Percentiles rank a stretch among this genome's conserved stretches.
phyloP scores from a whole-genome alignment of 1,284 basidiomycete species.

The Ganoderma lingzhi region DNA sequence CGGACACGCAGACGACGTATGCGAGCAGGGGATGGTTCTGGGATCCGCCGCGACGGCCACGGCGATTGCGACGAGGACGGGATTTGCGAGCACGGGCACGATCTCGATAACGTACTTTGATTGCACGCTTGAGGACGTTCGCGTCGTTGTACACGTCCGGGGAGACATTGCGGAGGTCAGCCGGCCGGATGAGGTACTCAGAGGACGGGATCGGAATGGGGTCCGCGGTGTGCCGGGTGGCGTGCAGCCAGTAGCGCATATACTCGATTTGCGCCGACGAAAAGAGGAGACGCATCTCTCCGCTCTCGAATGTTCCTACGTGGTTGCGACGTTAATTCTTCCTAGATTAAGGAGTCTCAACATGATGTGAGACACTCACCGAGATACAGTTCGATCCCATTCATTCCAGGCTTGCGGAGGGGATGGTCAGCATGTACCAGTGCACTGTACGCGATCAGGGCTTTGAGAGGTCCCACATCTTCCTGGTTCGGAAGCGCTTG shows the following conservation, averaged over 20 bases:
- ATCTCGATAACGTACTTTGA: conserved; percentile 56
- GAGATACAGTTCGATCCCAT: conserved; percentile 75
- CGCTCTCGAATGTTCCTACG: conserved; percentile 65
- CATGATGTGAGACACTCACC: conserved; percentile 51
- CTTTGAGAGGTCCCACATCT: conserved; percentile 72
- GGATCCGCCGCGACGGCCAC: conserved; percentile 7
- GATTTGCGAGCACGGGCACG: conserved; percentile 20
- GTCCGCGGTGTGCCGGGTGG: conserved; percentile 70
- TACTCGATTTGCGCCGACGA: conserved; percentile 88
- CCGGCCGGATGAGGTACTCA: conserved; percentile 68
- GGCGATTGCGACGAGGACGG: conserved; percentile 10
- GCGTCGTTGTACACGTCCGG: conserved; percentile 65
- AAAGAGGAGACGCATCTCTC: conserved; percentile 78
- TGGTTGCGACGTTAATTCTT: conserved; percentile 8
- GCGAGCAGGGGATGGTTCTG: conserved; percentile 5
- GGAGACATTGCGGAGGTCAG: conserved; percentile 61
- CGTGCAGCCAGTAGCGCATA: conserved; percentile 83
- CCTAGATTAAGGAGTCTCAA: background rate
- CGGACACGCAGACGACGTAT: background rate
- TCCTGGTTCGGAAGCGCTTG: conserved; percentile 53
- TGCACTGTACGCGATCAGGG: conserved; percentile 69
- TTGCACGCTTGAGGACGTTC: conserved; percentile 59
- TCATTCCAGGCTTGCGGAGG: conserved; percentile 63
- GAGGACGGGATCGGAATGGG: conserved; percentile 76
- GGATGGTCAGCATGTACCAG: conserved; percentile 79